Evolutionary conservation across 2,329 filamentous ascomycete genomes (phyloP), one percentile per base, ranked within the genome.

Genomic region (Ilyonectria sp.): DNA sequence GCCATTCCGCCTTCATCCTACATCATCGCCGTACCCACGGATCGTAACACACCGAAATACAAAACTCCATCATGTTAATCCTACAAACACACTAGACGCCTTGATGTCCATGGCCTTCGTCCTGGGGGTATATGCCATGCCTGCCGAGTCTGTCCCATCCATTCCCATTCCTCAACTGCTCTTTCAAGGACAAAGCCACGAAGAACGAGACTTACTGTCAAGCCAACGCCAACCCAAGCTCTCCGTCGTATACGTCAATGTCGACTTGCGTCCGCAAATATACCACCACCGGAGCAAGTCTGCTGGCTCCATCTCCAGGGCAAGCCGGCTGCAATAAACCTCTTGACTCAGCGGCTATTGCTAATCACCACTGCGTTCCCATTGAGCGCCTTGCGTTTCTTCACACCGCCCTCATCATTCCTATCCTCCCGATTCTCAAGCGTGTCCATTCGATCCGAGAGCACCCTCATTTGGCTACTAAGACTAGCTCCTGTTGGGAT

Each of bases 351-450:
- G 37, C 40, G 54, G 53, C 49, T 40, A 23, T 69, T 63, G 17
- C 67, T 70, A 29, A 60, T 35, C 59, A 63, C 53, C 33, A 70
- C 26, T 5, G 68, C 55, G 31, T 53, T 71, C n/a, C 74, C 75
- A 52, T 74, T 76, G 2, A 33, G 40, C 29, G 50, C 63, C 54
- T 74, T 77, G 26, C 75, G 75, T 47, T 60, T 73, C 66, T 77
- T 76, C 57, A 63, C 66, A 3, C 62, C 21, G 29, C 46, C 17
- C 7, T 72, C 70, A 9, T 53, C 40, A 23, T 23, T 23, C 21
- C 21, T 23, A 23, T 23, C 21, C 44, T 68, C 58, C 19, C 21
- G 29, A 19, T 31, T 47, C 60, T 79, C 77, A 37, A 79, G 49
- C 6, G 53, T 29, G 3, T 68, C 67, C 6, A 79, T 19, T 17